Base-by-base conservation (phyloP, 331 rosid genomes). In the Phaseolus coccineus region DNA sequence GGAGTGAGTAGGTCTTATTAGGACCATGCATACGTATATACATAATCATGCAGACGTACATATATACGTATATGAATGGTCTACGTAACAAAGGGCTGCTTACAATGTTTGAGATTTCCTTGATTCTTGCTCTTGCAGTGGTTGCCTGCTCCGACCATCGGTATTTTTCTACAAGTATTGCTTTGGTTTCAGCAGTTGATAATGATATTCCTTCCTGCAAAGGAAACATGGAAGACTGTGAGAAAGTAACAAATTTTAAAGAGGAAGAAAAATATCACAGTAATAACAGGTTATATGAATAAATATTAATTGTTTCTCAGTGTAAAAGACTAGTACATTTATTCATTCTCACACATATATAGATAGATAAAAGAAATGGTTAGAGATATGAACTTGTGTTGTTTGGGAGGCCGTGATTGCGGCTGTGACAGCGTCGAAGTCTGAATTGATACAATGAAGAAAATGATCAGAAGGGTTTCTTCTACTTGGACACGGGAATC, bases 391-490 rank as follows among this genome's bases (percentile, higher is more conserved):
- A 84, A 89, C 96, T 16, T 80, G 79, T 42, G 81, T 77, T 86
- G 80, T 88, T 50, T 77, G 87, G 72, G 93, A 84, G 46, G 80
- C 81, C 79, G 69, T 84, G 77, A 91, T 74, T 8, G 96, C 77
- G 28, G 84, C 50, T 37, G 91, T 87, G 72, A 90, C 87, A 72
- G 71, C 57, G 76, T 95, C 99, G 16, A 93, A 95, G 74, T 91
- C 99, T 27, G 99, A 91, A 84, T 95, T 95, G 10, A 93, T 87
- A 64, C 97, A 93, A 10, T 97, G 93, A 28, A 95, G 97, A 87
- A 93, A 93, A 83, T 95, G 99, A 89, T 95, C 99, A 4, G 98
- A 91, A 83, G 99, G 99, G 77, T 91, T 95, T 86, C 96, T 85
- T 86, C 85, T 87, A 80, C 90, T 90, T 27, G 99, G 98, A 84